Conservation (phyloP, 306 rosid genomes). For the Malus orientalis region DNA sequence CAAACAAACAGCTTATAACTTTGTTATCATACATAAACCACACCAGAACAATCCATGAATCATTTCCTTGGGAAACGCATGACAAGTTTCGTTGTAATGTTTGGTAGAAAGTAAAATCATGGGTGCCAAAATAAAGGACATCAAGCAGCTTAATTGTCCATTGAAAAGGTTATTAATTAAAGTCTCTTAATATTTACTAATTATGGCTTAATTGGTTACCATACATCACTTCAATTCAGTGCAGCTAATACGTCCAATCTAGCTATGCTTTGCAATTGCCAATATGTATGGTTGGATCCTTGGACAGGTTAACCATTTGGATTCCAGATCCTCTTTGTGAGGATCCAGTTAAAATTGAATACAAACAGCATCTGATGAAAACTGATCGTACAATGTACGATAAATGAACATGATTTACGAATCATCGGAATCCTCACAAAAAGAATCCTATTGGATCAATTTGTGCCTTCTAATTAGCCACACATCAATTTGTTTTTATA, state of each 20-base stretch:
- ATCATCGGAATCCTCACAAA: too few species aligned
- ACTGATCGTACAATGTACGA: accelerated
- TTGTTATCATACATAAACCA: background rate
- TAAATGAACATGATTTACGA: too few species aligned
- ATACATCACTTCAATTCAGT: background rate
- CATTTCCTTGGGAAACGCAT: slow-evolving; percentile 12
- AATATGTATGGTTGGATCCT: background rate
- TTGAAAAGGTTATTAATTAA: background rate
- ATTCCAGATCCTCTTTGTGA: too few species aligned
- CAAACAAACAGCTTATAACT: background rate
- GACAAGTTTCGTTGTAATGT: background rate
- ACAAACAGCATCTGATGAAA: accelerated
- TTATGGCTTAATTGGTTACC: background rate
- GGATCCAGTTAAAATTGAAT: too few species aligned
- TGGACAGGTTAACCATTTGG: background rate
- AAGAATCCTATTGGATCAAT: too few species aligned
- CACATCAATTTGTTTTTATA: background rate
- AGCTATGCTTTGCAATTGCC: background rate
- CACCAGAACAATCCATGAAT: background rate
- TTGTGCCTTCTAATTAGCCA: background rate
- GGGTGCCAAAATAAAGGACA: background rate
- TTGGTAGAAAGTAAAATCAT: background rate
- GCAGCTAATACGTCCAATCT: background rate
- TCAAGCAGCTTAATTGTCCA: background rate
- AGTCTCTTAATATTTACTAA: background rate